Conservation (phyloP, 345 rosid genomes). For the Salix udensis region DNA sequence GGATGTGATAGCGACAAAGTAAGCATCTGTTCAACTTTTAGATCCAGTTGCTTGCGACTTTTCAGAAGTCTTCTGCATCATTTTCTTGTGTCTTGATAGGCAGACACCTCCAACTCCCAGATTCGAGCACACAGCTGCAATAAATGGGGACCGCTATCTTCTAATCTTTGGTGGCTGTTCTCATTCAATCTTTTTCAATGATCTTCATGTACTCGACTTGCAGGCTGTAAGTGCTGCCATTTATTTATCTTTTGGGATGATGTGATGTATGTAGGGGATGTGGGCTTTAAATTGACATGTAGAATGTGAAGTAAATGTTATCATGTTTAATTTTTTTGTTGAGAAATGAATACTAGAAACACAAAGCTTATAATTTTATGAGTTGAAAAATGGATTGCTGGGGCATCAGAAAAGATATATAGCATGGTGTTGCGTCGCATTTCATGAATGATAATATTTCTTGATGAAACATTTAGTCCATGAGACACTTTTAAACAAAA, state of each 20-base stretch:
- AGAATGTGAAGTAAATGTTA: neutral
- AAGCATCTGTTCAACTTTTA: conserved; percentile 31
- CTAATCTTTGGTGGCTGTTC: conserved; percentile 94
- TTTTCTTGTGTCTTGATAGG: conserved; percentile 51
- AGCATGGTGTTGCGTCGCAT: neutral
- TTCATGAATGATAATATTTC: neutral
- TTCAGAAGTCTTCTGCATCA: conserved; percentile 27
- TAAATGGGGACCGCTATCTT: conserved; percentile 71
- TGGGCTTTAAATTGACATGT: neutral
- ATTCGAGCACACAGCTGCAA: conserved; percentile 91
- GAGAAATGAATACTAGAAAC: neutral
- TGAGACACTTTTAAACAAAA: neutral
- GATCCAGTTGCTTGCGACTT: conserved; percentile 2
- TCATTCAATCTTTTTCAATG: conserved; percentile 83
- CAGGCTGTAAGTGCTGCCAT: conserved; percentile 53
- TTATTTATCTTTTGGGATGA: neutral
- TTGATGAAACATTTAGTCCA: neutral
- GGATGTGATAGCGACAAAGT: conserved; percentile 67
- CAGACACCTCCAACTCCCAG: conserved; percentile 93
- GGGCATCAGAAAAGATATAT: neutral
- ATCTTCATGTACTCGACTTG: conserved; percentile 91
- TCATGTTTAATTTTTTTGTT: neutral
- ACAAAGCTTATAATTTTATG: neutral
- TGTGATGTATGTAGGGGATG: neutral
- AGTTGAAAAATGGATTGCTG: neutral